phyloP scores from a whole-genome alignment of 176 grass and related monocot genomes.

The Avena sativa region DNA sequence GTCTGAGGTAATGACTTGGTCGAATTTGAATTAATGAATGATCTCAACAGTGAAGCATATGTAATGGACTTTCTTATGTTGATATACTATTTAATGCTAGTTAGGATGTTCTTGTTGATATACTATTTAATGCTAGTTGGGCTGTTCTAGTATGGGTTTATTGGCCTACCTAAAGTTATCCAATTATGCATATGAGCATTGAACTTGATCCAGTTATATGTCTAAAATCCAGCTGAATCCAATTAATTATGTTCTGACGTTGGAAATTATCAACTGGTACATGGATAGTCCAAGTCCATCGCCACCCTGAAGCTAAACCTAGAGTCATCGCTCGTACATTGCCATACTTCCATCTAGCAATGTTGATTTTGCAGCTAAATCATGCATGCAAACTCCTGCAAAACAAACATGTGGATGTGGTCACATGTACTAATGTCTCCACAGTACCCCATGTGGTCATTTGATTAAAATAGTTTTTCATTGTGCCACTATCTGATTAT shows the following conservation, averaged over 20 bases:
- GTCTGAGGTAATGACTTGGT: background rate
- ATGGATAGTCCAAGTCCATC: background rate
- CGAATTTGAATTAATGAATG: background rate
- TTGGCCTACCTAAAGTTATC: background rate
- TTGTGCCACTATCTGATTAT: background rate
- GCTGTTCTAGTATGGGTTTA: background rate
- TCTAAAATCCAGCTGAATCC: background rate
- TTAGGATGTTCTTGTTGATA: background rate
- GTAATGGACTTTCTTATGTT: background rate
- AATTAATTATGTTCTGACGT: background rate
- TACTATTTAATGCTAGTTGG: background rate
- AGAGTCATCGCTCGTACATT: background rate
- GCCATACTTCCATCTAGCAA: background rate
- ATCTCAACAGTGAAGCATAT: background rate
- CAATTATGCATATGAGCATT: background rate
- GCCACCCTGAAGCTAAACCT: background rate
- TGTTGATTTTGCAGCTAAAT: background rate
- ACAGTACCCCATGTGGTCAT: background rate
- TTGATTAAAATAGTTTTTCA: background rate
- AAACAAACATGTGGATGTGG: slow-evolving; percentile 6
- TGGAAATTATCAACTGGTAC: background rate
- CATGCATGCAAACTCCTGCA: slow-evolving; percentile 13
- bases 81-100: background rate
- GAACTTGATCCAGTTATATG: background rate
- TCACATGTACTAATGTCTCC: background rate